Evolutionary conservation across 352 stramenopile species (phyloP).

Genomic region (Globisporangium paroecandrum): DNA sequence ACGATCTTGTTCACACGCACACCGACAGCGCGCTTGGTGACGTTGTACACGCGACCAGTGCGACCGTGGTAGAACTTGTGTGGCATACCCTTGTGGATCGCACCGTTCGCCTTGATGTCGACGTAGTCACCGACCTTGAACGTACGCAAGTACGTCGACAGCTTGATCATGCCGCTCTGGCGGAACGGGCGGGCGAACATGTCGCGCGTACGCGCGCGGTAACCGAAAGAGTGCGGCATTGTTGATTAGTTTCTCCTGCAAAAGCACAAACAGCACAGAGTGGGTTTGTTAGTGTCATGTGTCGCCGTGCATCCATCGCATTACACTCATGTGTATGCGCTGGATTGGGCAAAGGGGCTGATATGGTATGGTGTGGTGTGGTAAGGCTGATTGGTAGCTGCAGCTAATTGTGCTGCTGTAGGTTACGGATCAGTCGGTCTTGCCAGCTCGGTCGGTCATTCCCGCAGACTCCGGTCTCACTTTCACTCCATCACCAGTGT

Average conservation of each 20-base stretch:
- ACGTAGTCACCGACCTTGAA: slow-evolving; percentile 99
- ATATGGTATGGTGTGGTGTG: not conserved
- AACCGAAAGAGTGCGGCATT: slow-evolving; percentile 99
- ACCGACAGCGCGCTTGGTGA: slow-evolving; percentile 98
- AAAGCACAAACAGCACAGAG: slow-evolving; percentile 22
- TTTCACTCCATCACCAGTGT: not conserved
- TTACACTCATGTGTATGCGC: not conserved
- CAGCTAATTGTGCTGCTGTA: too few relatives aligned
- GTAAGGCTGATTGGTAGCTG: too few relatives aligned
- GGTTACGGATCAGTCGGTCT: not conserved
- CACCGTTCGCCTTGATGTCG: slow-evolving; percentile 99
- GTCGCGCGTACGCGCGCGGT: slow-evolving; percentile 97
- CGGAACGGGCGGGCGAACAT: slow-evolving; percentile 99
- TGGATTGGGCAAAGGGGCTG: not conserved
- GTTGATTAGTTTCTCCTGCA: slow-evolving; percentile 45
- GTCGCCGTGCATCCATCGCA: too few relatives aligned
- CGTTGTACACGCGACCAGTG: slow-evolving; percentile 99
- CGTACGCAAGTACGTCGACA: slow-evolving; percentile 97
- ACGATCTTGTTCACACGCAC: slow-evolving; percentile 99
- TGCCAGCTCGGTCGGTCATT: not conserved
- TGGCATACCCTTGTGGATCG: slow-evolving; percentile 99
- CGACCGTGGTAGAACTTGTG: slow-evolving; percentile 99
- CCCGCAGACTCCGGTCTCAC: not conserved
- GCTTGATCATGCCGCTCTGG: slow-evolving; percentile 94
- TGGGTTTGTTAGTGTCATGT: slow-evolving; percentile 20